Evolutionary conservation across 2,329 filamentous ascomycete species (phyloP), one percentile per base, ranked within the genome.

Genomic region (Cladosporium cucumerinum): DNA sequence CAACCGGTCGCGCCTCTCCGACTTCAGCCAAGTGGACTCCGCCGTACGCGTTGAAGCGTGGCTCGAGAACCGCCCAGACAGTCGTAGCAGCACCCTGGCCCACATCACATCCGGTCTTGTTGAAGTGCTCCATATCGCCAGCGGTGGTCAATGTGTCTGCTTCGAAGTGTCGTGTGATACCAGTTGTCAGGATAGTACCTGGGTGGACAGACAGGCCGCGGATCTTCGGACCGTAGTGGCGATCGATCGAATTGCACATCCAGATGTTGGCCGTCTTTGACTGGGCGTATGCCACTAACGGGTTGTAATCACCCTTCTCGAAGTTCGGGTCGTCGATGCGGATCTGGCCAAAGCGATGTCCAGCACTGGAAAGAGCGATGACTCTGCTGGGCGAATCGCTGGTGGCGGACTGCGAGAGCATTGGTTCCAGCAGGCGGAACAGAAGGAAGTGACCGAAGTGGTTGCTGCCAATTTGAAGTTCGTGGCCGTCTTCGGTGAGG

Each of bases 361-460:
- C 82, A 0, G 75, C 69, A 1, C 79, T 82, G 0, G 80, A 76
- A 0, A 85, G 69, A 0, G 74, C 73, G 52, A 86, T 76, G 1
- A 85, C 80, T 39, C 68, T 66, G 48, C 63, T 64, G 14, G 60
- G 60, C 1, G 49, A 12, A n/a, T 18, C 16, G 49, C 34, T 36
- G 8, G 39, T 51, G 10, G 32, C 61, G 6, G 61, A 30, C 12
- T 51, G 61, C 10, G 67, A 43, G 7, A 86, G 71, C 0, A 77
- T 70, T 0, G 77, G 72, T 28, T 81, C 81, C 30, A 87, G 74
- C 1, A 85, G 77, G 28, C 83, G 76, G 66, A 84, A 82, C 16
- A 86, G 77, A 0, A 86, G 77, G 74, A 86, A 86, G 67, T 85
- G 82, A 10, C 75, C 78, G 1, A 87, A 73, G 68, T 86, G 80